Percentiles rank a stretch among this genome's conserved stretches.
These are phyloP conservation scores for Wallacemonas sp. DNA, from an alignment of 208 protist genomes.

Conservation along the genomic window DNA sequence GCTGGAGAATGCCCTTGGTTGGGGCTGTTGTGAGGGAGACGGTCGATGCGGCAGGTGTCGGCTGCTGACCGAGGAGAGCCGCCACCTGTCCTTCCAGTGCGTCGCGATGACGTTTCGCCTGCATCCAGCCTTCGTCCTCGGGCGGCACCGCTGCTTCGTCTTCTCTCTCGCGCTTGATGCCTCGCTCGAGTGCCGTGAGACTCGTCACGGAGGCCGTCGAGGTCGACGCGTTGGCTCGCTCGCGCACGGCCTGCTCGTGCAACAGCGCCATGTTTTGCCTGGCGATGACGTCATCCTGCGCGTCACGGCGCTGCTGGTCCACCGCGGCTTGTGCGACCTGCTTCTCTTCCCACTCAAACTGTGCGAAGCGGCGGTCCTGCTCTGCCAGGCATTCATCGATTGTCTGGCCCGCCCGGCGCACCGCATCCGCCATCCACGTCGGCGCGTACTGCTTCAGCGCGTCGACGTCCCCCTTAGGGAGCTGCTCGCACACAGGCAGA, in stretches of 20 bases:
- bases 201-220: background rate
- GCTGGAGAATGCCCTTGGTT: too few relatives aligned
- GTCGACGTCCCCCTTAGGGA: slow-evolving; percentile 20
- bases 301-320: slow-evolving; percentile 14
- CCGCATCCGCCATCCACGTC: slow-evolving; percentile 45
- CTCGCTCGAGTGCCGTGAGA: background rate
- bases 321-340: slow-evolving; percentile 23
- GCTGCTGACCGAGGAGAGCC: background rate
- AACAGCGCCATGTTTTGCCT: slow-evolving; percentile 13
- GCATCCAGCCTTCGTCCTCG: background rate
- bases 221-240: background rate
- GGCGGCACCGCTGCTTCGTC: background rate
- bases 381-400: slow-evolving; percentile 44
- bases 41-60: background rate
- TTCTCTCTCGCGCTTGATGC: slow-evolving; percentile 22
- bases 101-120: slow-evolving; percentile 12
- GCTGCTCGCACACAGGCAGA: slow-evolving; percentile 29
- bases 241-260: slow-evolving; percentile 6
- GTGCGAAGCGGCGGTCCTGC: slow-evolving; percentile 51
- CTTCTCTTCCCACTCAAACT: slow-evolving; percentile 67
- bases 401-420: slow-evolving; percentile 24
- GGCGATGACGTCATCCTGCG: slow-evolving; percentile 11
- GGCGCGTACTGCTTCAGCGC: slow-evolving; percentile 35
- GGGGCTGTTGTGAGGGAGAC: background rate
- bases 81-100: background rate